Conservation (phyloP, 345 rosid species). For the Chamaenerion angustifolium region DNA sequence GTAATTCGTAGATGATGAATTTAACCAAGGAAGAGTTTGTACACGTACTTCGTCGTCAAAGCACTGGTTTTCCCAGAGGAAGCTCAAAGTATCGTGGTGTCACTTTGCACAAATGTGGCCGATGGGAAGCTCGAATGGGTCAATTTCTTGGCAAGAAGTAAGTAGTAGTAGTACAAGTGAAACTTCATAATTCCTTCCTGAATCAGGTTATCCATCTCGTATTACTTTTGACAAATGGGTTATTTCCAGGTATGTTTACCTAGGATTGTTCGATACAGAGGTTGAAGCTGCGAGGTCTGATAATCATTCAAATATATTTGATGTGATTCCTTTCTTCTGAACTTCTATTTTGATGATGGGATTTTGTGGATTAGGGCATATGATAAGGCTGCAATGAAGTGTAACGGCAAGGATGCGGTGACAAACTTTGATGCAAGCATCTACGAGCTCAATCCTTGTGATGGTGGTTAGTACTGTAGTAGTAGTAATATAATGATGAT, state of each 20-base stretch:
- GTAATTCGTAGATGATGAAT: conserved; percentile 73
- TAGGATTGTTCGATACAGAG: conserved; percentile 92
- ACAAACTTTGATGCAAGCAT: conserved; percentile 82
- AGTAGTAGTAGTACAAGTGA: too few relatives aligned
- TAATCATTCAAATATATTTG: too few relatives aligned
- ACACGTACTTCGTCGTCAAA: conserved; percentile 89
- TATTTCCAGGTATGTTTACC: conserved; percentile 57
- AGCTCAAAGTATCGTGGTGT: conserved; percentile 97
- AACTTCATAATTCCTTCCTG: too few relatives aligned
- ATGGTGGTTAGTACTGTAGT: conserved; percentile 12
- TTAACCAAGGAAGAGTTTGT: conserved; percentile 89
- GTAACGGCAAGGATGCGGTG: conserved; percentile 89
- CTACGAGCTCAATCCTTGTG: conserved; percentile 42
- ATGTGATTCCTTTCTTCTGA: too few relatives aligned
- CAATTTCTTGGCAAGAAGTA: conserved; percentile 93
- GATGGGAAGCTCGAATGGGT: conserved; percentile 99
- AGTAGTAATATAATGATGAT: background rate
- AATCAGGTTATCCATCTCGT: background rate
- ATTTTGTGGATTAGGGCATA: conserved; percentile 10
- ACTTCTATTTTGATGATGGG: too few relatives aligned
- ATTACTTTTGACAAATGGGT: background rate
- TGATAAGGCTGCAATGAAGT: conserved; percentile 82
- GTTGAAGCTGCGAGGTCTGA: conserved; percentile 70
- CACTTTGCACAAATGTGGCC: conserved; percentile 92
- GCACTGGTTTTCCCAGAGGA: conserved; percentile 91